Evolutionary conservation across 345 rosid genomes (phyloP).

Genomic region (Salix purpurea): DNA sequence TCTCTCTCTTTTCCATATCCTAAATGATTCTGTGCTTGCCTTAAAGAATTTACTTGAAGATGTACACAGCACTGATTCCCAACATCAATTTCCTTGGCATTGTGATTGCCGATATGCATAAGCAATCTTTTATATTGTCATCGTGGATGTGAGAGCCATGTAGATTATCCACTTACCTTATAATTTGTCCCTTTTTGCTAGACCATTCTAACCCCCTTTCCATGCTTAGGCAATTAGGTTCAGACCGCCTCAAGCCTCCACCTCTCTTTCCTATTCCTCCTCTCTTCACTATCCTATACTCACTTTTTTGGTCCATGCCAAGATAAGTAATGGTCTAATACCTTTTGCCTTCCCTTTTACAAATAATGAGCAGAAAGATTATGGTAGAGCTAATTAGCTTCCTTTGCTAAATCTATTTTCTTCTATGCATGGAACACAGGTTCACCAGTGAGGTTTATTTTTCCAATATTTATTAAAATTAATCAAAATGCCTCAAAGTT

Average conservation of each 20-base stretch:
- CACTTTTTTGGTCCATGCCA: background rate
- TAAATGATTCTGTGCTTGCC: background rate
- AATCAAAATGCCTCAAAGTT: background rate
- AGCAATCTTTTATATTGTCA: background rate
- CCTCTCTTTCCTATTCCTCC: background rate
- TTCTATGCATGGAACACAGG: background rate
- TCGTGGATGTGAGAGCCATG: background rate
- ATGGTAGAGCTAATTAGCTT: background rate
- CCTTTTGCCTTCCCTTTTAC: background rate
- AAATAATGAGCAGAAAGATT: background rate
- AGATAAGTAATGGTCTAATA: background rate
- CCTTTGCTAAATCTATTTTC: background rate
- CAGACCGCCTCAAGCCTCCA: background rate
- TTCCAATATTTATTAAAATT: background rate
- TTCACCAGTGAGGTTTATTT: background rate
- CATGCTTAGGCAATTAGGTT: background rate
- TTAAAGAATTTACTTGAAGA: background rate
- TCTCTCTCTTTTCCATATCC: background rate
- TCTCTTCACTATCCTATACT: background rate
- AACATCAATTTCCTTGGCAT: background rate
- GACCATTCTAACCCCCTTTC: background rate
- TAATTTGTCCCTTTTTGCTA: background rate
- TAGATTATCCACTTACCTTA: background rate
- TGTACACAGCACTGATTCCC: background rate
- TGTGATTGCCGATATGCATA: background rate